Evolutionary conservation across 2,329 filamentous ascomycete species (phyloP).

Genomic region (Fusarium anthophilum): DNA sequence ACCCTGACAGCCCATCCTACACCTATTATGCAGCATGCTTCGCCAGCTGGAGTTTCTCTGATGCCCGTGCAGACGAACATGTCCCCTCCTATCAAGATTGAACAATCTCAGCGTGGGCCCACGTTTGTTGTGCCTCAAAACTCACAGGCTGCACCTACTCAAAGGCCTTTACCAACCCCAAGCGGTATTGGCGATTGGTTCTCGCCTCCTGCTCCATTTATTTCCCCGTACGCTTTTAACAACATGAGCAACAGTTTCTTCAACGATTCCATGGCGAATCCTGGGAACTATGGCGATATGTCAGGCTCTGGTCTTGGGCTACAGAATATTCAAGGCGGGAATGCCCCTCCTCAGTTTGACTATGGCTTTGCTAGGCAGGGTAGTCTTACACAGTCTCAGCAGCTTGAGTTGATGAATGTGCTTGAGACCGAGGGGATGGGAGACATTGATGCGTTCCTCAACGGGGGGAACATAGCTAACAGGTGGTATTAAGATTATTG

Average conservation of each 20-base stretch:
- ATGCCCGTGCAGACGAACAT: constrained; percentile 42
- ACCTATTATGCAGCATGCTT: constrained; percentile 43
- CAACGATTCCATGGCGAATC: constrained; percentile 47
- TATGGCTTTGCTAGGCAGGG: constrained; percentile 66
- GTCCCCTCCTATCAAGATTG: constrained; percentile 46
- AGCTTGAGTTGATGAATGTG: constrained; percentile 82
- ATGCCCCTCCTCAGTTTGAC: constrained; percentile 40
- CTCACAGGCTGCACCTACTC: constrained; percentile 51
- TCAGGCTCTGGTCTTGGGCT: constrained; percentile 46
- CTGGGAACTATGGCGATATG: constrained; percentile 44
- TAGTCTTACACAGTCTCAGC: constrained; percentile 81
- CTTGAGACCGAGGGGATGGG: constrained; percentile 75
- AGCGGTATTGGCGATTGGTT: constrained; percentile 62
- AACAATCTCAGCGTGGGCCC: constrained; percentile 40
- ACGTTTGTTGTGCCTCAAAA: constrained; percentile 54
- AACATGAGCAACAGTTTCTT: constrained; percentile 55
- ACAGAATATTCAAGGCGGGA: constrained; percentile 43
- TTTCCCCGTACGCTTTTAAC: constrained; percentile 62
- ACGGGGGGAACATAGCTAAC: constrained; percentile 46
- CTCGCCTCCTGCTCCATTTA: constrained; percentile 61
- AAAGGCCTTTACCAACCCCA: constrained; percentile 54
- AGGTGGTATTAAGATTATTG: constrained; percentile 45
- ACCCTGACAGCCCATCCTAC: constrained; percentile 46
- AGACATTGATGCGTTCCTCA: constrained; percentile 70
- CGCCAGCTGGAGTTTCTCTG: constrained; percentile 38